Base-by-base conservation (phyloP, 2,329 filamentous ascomycete genomes). In the Colletotrichum acutatum region DNA sequence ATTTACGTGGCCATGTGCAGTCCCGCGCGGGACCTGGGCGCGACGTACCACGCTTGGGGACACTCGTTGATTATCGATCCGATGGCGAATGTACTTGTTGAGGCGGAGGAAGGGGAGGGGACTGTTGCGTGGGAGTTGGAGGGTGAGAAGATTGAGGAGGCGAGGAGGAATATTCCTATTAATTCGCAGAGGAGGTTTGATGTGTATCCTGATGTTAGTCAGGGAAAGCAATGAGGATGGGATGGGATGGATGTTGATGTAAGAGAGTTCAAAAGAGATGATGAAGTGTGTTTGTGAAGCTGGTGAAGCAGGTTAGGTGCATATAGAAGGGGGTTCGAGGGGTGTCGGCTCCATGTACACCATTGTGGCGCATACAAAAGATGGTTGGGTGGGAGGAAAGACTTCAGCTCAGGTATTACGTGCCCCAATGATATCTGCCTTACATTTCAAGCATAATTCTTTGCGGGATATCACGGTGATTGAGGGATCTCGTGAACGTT, bases 1-100 rank as follows among this genome's bases (percentile, higher is more conserved):
- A 86, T 97, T 11, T 98, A 97, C 82, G 95, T 98, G 14, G 97
- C 92, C 42, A 84, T 99, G 81, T 99, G 97, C 85, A 97, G 94
- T 80, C 97, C 97, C 0, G 95, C 96, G 37, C 88, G 96, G 74
- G 95, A 97, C 82, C 87, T 91, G 86, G 80, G 82, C 54, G 94
- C 94, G 0, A 87, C 88, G 6, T 99, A 99, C 82, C 91, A 95
- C 79, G 96, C 97, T 1, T 99, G 92, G 89, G 97, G 97, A 0
- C 97, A 99, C 82, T 97, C 93, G 77, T 86, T 98, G 86, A 87
- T 98, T 67, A 92, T 93, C 7, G 94, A 98, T 81, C 96, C 97
- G 1, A 94, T 96, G 86, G 97, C 95, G 14, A 86, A 91, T 77
- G 90, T 98, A n/a, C 77, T 98, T 77, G 88, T 86, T 19, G 92